phyloP scores from a whole-genome alignment of 306 rosid genomes.

The Corylus heterophylla region DNA sequence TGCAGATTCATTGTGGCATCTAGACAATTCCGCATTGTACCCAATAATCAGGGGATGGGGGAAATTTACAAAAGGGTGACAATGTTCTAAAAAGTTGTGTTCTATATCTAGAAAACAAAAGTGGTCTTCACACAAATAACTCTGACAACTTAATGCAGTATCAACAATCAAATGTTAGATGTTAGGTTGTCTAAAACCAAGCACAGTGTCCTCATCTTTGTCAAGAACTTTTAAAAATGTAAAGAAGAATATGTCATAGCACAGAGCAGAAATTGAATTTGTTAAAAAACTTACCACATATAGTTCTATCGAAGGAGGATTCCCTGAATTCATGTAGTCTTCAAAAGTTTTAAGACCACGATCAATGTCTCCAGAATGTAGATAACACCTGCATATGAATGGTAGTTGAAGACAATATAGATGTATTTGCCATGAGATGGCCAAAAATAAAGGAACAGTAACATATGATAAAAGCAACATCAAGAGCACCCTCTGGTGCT shows the following conservation, averaged over 20 bases:
- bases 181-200: not conserved
- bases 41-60: not conserved
- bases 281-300: slow-evolving; percentile 56
- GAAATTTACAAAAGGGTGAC: not conserved
- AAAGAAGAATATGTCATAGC: slow-evolving; percentile 6
- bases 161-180: not conserved
- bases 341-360: slow-evolving; percentile 62
- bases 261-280: slow-evolving; percentile 8
- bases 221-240: not conserved
- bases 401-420: slow-evolving; percentile 21
- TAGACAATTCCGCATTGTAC: not conserved
- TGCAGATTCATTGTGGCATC: not conserved
- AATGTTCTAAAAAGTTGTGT: not conserved
- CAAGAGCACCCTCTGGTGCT: not conserved
- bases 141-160: not conserved
- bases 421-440: not conserved
- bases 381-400: slow-evolving; percentile 68
- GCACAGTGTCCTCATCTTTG: not conserved
- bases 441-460: not conserved
- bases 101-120: not conserved
- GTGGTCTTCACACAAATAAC: not conserved
- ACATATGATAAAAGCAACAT: not conserved
- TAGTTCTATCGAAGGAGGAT: slow-evolving; percentile 44
- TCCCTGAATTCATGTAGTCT: slow-evolving; percentile 44
- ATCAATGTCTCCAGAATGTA: slow-evolving; percentile 74